Conservation (phyloP, 2,329 filamentous ascomycete species). For the Scytalidium sp. region DNA sequence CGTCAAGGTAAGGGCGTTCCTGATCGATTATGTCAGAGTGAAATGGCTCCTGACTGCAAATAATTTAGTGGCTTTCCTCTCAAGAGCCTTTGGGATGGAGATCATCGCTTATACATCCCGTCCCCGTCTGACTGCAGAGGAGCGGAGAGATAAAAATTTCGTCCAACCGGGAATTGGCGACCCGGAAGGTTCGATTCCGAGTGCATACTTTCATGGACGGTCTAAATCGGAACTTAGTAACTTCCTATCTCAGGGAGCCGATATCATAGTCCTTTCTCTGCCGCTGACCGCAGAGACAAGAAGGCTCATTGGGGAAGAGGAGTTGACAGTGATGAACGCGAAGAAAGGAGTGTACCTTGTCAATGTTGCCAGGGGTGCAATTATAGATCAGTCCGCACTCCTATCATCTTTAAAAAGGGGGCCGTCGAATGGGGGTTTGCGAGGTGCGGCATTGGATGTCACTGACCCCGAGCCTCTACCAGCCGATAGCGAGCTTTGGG, state of each 20-base stretch:
- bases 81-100: slow-evolving; percentile 56
- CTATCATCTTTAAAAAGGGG: slow-evolving; percentile 45
- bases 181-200: slow-evolving; percentile 29
- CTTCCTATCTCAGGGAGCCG: slow-evolving; percentile 31
- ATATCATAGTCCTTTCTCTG: slow-evolving; percentile 34
- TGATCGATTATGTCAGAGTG: too few relatives aligned
- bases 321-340: slow-evolving; percentile 32
- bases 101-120: slow-evolving; percentile 64
- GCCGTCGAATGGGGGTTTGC: slow-evolving; percentile 28
- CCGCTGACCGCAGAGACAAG: slow-evolving; percentile 32
- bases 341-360: slow-evolving; percentile 50
- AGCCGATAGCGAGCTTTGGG: slow-evolving; percentile 65
- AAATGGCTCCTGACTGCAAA: too few relatives aligned
- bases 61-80: slow-evolving; percentile 49
- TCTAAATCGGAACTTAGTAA: slow-evolving; percentile 27
- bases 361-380: slow-evolving; percentile 62
- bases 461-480: slow-evolving; percentile 78
- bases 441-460: slow-evolving; percentile 73
- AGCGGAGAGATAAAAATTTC: slow-evolving; percentile 54
- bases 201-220: slow-evolving; percentile 32
- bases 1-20: slow-evolving; percentile 48
- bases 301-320: slow-evolving; percentile 36
- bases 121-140: slow-evolving; percentile 54
- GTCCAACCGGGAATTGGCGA: slow-evolving; percentile 59
- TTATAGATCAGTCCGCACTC: slow-evolving; percentile 59